Percentiles rank a stretch among this genome's conserved stretches.
phyloP scores from a whole-genome alignment of 2,329 filamentous ascomycete genomes.

The Thielaviopsis musarum region DNA sequence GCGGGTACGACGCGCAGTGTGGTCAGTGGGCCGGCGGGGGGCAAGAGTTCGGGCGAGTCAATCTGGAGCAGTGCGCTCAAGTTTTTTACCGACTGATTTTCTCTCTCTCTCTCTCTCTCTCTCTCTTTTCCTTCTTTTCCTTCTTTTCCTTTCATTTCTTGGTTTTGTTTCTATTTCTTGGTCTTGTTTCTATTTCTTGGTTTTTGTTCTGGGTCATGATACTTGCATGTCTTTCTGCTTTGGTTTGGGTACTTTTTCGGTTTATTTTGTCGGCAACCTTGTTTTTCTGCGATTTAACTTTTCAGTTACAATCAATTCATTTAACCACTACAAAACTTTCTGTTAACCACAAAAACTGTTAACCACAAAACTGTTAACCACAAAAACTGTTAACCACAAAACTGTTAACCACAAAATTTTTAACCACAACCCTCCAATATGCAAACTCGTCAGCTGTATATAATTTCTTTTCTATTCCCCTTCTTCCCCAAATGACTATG shows the following conservation, averaged over 20 bases:
- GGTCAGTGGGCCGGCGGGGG: background rate
- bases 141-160: background rate
- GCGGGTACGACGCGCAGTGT: slow-evolving; percentile 3
- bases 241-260: background rate
- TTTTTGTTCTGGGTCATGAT: background rate
- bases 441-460: background rate
- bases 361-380: background rate
- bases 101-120: background rate
- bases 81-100: slow-evolving; percentile 9
- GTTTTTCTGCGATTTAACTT: background rate
- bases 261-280: background rate
- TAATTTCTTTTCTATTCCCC: background rate
- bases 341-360: background rate
- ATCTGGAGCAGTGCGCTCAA: slow-evolving; percentile 7
- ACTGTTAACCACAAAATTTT: background rate
- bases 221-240: background rate
- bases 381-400: background rate
- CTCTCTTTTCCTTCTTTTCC: too few relatives aligned
- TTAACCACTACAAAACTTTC: background rate
- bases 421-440: too few relatives aligned
- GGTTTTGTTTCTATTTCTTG: background rate
- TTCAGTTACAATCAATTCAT: background rate
- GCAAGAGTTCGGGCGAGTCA: background rate
- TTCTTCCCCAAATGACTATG: background rate
- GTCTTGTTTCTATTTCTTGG: too few relatives aligned